Percentiles rank a stretch among this genome's conserved stretches.
These are phyloP conservation scores for Wickerhamomyces sp. DNA, from an alignment of 1,139 yeast genomes.

Conservation along the genomic window DNA sequence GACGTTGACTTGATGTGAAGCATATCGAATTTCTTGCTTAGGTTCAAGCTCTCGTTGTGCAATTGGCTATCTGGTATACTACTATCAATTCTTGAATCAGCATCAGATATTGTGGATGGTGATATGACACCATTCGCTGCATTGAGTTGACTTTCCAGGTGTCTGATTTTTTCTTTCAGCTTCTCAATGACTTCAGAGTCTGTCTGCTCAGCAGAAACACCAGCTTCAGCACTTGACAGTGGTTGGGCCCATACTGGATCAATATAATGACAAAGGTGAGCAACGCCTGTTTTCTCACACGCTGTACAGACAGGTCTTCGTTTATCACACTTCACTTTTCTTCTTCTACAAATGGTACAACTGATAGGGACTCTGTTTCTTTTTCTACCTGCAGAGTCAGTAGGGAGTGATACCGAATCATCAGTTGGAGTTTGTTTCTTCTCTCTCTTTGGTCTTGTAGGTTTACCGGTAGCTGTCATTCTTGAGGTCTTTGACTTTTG, in stretches of 20 bases:
- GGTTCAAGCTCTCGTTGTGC: conserved; percentile 33
- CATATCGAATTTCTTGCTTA: conserved; percentile 44
- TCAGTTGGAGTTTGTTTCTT: not conserved
- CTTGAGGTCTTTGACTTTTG: not conserved
- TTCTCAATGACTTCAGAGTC: conserved; percentile 25
- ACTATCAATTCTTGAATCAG: not conserved
- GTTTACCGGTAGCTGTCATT: not conserved
- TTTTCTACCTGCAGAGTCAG: conserved; percentile 10
- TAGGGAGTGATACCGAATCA: not conserved
- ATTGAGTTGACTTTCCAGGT: conserved; percentile 14
- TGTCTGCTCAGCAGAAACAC: not conserved
- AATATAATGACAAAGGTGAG: conserved; percentile 66
- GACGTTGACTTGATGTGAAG: conserved; percentile 45
- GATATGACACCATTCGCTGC: conserved; percentile 4
- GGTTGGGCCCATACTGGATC: conserved; percentile 51
- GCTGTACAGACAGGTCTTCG: conserved; percentile 67
- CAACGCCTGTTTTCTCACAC: conserved; percentile 68
- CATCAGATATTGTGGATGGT: not conserved
- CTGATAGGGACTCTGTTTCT: conserved; percentile 42
- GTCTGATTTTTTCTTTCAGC: conserved; percentile 20
- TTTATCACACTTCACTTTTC: conserved; percentile 54
- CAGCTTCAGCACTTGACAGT: conserved; percentile 24
- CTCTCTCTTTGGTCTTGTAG: not conserved
- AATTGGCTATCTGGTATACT: not conserved
- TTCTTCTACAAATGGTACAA: conserved; percentile 39